These are phyloP conservation scores for Tylopilus plumbeoviolaceoides DNA, from an alignment of 768 basidiomycete species.

Conservation along the genomic window DNA sequence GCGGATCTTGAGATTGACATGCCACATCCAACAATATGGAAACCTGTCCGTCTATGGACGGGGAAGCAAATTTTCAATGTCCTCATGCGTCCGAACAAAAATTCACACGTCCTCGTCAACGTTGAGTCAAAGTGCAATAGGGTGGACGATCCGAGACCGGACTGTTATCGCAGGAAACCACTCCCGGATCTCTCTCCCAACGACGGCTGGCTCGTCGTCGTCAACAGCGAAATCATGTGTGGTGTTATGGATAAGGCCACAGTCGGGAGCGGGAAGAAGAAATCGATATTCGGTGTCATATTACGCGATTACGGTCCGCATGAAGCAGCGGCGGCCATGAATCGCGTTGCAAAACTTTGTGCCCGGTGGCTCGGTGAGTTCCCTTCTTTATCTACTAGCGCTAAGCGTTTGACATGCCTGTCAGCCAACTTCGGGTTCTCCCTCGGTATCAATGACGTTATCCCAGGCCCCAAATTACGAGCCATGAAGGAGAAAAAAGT, in stretches of 20 bases:
- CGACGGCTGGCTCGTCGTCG: conserved; percentile 95
- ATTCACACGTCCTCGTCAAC: conserved; percentile 82
- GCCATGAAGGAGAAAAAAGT: conserved; percentile 82
- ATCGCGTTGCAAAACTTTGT: conserved; percentile 90
- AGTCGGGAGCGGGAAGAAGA: conserved; percentile 98
- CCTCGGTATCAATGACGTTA: conserved; percentile 97
- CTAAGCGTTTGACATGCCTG: conserved; percentile 2
- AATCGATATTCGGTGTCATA: conserved; percentile 97
- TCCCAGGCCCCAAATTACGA: conserved; percentile 83
- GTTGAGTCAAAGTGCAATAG: conserved; percentile 96
- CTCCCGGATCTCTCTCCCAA: conserved; percentile 89
- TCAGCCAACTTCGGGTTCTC: conserved; percentile 98
- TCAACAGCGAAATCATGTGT: conserved; percentile 99
- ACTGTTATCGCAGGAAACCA: conserved; percentile 61
- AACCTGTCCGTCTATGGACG: conserved; percentile 92
- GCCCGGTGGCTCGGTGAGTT: conserved; percentile 85
- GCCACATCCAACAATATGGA: conserved; percentile 92
- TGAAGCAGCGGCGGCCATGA: conserved; percentile 94
- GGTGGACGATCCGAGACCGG: conserved; percentile 66
- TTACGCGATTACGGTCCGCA: conserved; percentile 94
- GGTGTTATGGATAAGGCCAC: conserved; percentile 99
- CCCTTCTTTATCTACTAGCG: not conserved
- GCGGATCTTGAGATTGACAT: conserved; percentile 91
- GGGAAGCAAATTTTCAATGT: conserved; percentile 99
- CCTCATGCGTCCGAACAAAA: conserved; percentile 89